Evolutionary conservation across 139 green algal species (phyloP).

Genomic region (Coelastrella sp.): DNA sequence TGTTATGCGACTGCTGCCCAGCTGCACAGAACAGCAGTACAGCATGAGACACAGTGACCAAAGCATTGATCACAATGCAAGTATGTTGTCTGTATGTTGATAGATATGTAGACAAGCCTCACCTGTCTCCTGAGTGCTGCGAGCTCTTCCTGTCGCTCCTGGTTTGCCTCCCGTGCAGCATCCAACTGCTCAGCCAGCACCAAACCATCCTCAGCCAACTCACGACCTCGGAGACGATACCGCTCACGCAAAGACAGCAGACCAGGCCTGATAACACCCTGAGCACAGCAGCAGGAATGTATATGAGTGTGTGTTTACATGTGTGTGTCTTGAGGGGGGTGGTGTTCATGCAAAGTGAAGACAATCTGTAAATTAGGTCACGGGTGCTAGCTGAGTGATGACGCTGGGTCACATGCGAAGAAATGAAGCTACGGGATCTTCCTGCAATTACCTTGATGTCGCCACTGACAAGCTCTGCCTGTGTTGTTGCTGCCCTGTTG

Average conservation of each 20-base stretch:
- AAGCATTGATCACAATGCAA: neutral
- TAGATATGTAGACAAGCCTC: too few relatives aligned
- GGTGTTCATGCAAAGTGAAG: too few relatives aligned
- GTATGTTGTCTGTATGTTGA: too few relatives aligned
- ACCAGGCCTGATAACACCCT: conserved; percentile 74
- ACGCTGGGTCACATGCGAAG: too few relatives aligned
- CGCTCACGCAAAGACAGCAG: conserved; percentile 75
- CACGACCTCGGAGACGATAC: conserved; percentile 64
- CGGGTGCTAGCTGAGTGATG: too few relatives aligned
- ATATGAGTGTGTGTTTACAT: neutral
- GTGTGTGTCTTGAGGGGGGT: too few relatives aligned
- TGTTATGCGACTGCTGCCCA: too few relatives aligned
- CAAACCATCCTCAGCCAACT: conserved; percentile 77
- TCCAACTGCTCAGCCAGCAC: conserved; percentile 70
- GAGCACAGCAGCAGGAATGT: conserved; percentile 17
- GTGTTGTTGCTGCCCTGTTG: conserved; percentile 57
- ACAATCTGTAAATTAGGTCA: too few relatives aligned
- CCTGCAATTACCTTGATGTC: conserved; percentile 94
- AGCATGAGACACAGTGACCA: too few relatives aligned
- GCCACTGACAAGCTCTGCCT: conserved; percentile 72
- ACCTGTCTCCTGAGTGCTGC: conserved; percentile 57
- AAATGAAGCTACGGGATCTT: too few relatives aligned
- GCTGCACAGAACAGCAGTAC: too few relatives aligned
- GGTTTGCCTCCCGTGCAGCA: conserved; percentile 56
- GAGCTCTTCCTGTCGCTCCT: conserved; percentile 80